Conservation (phyloP, 768 basidiomycete genomes). For the Naganishia randhawae region DNA sequence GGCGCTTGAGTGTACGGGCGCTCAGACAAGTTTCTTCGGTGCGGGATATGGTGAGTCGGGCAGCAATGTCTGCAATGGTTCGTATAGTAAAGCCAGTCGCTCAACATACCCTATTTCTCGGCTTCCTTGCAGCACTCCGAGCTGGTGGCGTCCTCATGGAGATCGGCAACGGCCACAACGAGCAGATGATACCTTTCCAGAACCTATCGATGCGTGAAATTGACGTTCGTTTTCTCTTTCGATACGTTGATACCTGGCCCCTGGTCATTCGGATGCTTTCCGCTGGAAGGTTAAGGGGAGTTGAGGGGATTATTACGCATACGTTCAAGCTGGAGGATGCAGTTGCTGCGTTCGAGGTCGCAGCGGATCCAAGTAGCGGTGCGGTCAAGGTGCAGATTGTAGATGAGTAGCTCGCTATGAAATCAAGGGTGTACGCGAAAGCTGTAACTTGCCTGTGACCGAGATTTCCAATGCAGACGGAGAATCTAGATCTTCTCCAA, state of each 20-base stretch:
- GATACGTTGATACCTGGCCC: constrained; percentile 37
- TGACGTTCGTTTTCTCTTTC: constrained; percentile 38
- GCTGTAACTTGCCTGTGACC: neutral
- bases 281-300: constrained; percentile 32
- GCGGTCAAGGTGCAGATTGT: constrained; percentile 47
- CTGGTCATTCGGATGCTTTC: constrained; percentile 33
- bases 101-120: neutral
- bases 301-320: constrained; percentile 37
- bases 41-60: constrained; percentile 29
- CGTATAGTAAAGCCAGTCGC: neutral
- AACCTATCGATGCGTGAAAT: constrained; percentile 37
- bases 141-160: constrained; percentile 37
- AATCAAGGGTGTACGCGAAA: neutral
- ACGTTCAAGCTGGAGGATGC: constrained; percentile 34
- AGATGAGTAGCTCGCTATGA: neutral
- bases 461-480: neutral
- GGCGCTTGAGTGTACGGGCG: constrained; percentile 39
- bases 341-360: constrained; percentile 37
- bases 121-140: constrained; percentile 30
- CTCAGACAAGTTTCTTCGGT: constrained; percentile 33
- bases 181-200: constrained; percentile 35
- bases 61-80: constrained; percentile 23
- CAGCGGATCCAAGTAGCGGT: constrained; percentile 36
- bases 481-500: neutral
- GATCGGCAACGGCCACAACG: constrained; percentile 37